Evolutionary conservation across 2,329 filamentous ascomycete species (phyloP).

Genomic region (Epichloe festucae): DNA sequence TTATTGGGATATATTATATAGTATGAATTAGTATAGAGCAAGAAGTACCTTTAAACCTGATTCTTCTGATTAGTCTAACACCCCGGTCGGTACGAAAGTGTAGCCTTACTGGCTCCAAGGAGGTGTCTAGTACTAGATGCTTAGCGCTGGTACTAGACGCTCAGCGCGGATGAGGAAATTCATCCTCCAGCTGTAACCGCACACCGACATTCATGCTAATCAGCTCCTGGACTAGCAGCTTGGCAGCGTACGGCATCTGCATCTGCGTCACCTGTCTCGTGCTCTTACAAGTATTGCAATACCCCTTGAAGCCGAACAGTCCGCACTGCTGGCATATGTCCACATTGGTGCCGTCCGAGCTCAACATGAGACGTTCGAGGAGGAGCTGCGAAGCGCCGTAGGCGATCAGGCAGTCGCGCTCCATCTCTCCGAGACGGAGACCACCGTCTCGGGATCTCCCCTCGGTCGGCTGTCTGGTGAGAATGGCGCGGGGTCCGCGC

Average conservation of each 20-base stretch:
- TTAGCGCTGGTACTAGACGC: constrained; percentile 3
- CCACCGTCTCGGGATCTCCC: constrained; percentile 90
- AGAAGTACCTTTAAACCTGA: too few species aligned
- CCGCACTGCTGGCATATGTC: constrained; percentile 93
- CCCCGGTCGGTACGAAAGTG: too few species aligned
- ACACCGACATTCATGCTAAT: constrained; percentile 99
- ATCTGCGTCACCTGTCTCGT: constrained; percentile 78
- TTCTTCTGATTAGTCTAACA: too few species aligned
- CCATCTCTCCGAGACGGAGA: constrained; percentile 93
- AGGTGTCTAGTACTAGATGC: too few species aligned
- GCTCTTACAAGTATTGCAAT: constrained; percentile 85
- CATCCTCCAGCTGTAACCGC: constrained; percentile 77
- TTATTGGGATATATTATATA: too few species aligned
- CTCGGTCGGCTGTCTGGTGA: constrained; percentile 92
- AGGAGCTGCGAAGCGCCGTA: constrained; percentile 90
- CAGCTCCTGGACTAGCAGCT: constrained; percentile 88
- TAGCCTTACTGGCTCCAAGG: too few species aligned
- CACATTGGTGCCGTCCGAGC: constrained; percentile 77
- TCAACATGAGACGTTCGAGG: constrained; percentile 87
- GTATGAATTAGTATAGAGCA: too few species aligned
- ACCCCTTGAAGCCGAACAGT: constrained; percentile 88
- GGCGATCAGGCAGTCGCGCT: constrained; percentile 93
- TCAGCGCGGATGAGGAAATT: constrained; percentile 58
- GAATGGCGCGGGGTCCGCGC: constrained; percentile 76
- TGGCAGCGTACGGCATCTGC: constrained; percentile 95